Percentiles rank a stretch among this genome's conserved stretches.
These are phyloP conservation scores for Stagonosporopsis rhizophila DNA, from an alignment of 2,329 filamentous ascomycete species.

Conservation along the genomic window DNA sequence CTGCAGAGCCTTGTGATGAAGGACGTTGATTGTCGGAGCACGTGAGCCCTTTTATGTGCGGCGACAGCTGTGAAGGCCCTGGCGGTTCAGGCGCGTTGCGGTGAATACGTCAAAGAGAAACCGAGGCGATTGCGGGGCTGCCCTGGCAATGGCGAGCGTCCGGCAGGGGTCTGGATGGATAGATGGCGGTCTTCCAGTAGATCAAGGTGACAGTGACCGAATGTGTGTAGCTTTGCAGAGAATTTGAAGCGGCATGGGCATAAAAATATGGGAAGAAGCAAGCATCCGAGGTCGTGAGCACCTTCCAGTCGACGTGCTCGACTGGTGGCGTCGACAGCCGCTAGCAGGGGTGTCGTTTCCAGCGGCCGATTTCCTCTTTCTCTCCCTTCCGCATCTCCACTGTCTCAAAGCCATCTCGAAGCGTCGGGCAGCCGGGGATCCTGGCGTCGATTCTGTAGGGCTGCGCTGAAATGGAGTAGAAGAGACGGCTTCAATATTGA, in stretches of 20 bases:
- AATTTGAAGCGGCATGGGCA: constrained; percentile 9
- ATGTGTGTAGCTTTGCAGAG: constrained; percentile 29
- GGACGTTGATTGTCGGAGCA: background rate
- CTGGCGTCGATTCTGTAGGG: constrained; percentile 14
- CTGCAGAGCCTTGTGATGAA: background rate
- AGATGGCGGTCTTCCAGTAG: constrained; percentile 2
- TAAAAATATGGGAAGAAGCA: constrained; percentile 34
- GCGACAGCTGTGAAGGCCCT: constrained; percentile 2
- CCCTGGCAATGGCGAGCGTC: constrained; percentile 11
- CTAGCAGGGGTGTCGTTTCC: constrained; percentile 24
- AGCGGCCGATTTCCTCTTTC: constrained; percentile 28
- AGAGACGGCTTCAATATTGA: constrained; percentile 4
- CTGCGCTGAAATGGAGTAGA: constrained; percentile 11
- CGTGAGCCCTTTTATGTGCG: constrained; percentile 4
- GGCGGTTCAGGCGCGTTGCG: constrained; percentile 24
- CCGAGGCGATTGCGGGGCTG: constrained; percentile 28
- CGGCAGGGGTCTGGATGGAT: constrained; percentile 13
- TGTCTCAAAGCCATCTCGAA: constrained; percentile 21
- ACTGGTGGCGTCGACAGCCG: constrained; percentile 36
- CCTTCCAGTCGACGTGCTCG: constrained; percentile 32
- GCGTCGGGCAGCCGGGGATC: constrained; percentile 7
- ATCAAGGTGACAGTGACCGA: constrained; percentile 6
- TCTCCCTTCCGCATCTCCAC: constrained; percentile 20
- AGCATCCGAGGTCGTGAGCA: constrained; percentile 30
- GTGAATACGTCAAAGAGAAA: constrained; percentile 21